phyloP scores from a whole-genome alignment of 768 basidiomycete species.

The Lactifluus pinguis region DNA sequence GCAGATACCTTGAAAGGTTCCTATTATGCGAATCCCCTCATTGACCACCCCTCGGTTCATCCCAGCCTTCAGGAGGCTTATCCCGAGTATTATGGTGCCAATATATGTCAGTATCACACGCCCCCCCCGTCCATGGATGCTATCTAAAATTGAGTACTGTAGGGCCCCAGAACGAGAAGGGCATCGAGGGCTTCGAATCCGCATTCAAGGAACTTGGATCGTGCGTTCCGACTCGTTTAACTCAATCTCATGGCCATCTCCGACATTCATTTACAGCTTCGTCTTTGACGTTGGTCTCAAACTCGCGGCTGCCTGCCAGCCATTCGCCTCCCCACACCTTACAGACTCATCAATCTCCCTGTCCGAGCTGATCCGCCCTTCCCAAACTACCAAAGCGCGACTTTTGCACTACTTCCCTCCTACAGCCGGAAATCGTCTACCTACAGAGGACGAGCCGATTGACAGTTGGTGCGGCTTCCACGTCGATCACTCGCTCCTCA shows the following conservation, averaged over 20 bases:
- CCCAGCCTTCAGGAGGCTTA: slow-evolving; percentile 44
- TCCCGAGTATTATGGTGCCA: slow-evolving; percentile 80
- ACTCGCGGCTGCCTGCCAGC: slow-evolving; percentile 82
- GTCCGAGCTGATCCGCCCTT: slow-evolving; percentile 58
- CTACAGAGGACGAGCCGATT: slow-evolving; percentile 50
- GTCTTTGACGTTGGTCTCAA: slow-evolving; percentile 77
- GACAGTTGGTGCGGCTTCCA: slow-evolving; percentile 97
- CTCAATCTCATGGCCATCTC: slow-evolving; percentile 3
- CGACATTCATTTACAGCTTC: slow-evolving; percentile 36
- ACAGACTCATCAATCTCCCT: slow-evolving; percentile 61
- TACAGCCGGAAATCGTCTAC: slow-evolving; percentile 29
- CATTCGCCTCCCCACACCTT: slow-evolving; percentile 67
- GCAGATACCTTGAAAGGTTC: slow-evolving; percentile 84
- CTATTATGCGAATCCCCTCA: slow-evolving; percentile 82
- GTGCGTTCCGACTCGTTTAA: slow-evolving; percentile 28
- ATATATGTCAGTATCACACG: slow-evolving; percentile 60
- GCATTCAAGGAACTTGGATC: slow-evolving; percentile 82
- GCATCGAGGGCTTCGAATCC: slow-evolving; percentile 68
- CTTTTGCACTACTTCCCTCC: slow-evolving; percentile 95
- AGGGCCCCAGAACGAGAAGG: slow-evolving; percentile 56
- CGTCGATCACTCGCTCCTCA: slow-evolving; percentile 83
- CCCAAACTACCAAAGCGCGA: slow-evolving; percentile 84
- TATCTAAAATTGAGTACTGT: background rate
- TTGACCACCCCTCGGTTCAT: slow-evolving; percentile 57
- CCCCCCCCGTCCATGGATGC: background rate